A percentile compares a stretch with the other conserved stretches of the same genome.
Evolutionary conservation across 768 basidiomycete genomes (phyloP).

Genomic region (Calocera viscosa): DNA sequence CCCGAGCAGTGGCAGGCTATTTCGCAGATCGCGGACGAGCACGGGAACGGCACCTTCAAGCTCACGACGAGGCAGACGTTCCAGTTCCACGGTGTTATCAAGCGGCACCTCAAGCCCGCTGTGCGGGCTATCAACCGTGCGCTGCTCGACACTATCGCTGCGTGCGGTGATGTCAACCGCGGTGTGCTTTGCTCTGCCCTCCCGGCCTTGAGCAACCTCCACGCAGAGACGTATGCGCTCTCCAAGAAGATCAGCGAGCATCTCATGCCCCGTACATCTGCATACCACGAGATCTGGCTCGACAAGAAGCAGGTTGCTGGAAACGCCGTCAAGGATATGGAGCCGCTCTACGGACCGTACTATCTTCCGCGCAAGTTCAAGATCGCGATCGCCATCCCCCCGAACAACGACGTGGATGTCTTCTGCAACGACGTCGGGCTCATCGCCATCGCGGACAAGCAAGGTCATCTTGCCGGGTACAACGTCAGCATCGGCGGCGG

Average conservation of each 20-base stretch:
- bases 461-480: conserved; percentile 76
- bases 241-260: conserved; percentile 72
- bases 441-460: conserved; percentile 74
- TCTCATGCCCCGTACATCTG: conserved; percentile 77
- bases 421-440: conserved; percentile 94
- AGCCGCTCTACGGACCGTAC: conserved; percentile 95
- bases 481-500: conserved; percentile 91
- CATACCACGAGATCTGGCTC: conserved; percentile 98
- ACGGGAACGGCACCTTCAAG: conserved; percentile 88
- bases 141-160: conserved; percentile 88
- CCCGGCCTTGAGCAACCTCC: conserved; percentile 76
- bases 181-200: conserved; percentile 82
- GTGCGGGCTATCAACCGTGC: conserved; percentile 91
- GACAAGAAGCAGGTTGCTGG: conserved; percentile 95
- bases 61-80: conserved; percentile 96
- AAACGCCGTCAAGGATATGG: conserved; percentile 84
- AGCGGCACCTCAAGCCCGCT: conserved; percentile 86
- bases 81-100: conserved; percentile 99
- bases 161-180: conserved; percentile 97
- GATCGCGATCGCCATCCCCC: conserved; percentile 90
- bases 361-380: conserved; percentile 99
- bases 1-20: conserved; percentile 89
- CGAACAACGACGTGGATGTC: conserved; percentile 90
- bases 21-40: conserved; percentile 92
- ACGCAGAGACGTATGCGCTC: conserved; percentile 71